These are phyloP conservation scores for Didymella pinodella DNA, from an alignment of 2,329 filamentous ascomycete species.

Conservation along the genomic window DNA sequence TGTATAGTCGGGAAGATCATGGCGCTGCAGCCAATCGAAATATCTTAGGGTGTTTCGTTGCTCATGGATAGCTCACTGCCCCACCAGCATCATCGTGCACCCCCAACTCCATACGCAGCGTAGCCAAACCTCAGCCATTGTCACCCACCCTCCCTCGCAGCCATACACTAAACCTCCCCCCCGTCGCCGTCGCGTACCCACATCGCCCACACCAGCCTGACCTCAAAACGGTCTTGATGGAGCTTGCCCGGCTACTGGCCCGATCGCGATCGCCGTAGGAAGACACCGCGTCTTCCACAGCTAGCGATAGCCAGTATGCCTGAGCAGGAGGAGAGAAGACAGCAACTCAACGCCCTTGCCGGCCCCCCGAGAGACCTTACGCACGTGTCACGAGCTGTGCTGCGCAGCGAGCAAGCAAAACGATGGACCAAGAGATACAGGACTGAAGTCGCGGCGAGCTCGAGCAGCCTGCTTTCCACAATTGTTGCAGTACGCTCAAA, in stretches of 20 bases:
- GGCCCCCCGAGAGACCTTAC: conserved; percentile 51
- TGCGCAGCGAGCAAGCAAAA: conserved; percentile 55
- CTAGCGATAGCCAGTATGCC: conserved; percentile 58
- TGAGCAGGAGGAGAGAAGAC: conserved; percentile 38
- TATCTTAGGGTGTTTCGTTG: conserved; percentile 13
- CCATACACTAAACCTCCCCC: conserved; percentile 13
- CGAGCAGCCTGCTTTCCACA: conserved; percentile 79
- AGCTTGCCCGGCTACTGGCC: conserved; percentile 61
- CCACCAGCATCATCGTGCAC: conserved; percentile 46
- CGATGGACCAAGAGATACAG: conserved; percentile 77
- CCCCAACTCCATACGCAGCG: conserved; percentile 26
- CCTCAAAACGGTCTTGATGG: conserved; percentile 58
- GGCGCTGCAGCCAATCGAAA: conserved; percentile 17
- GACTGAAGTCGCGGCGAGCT: conserved; percentile 80
- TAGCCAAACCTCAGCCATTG: conserved; percentile 40
- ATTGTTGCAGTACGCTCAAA: conserved; percentile 66
- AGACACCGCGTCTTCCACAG: conserved; percentile 63
- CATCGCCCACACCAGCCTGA: conserved; percentile 28
- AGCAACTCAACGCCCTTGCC: conserved; percentile 34
- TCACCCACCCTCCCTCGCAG: conserved; percentile 28
- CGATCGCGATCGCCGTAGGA: conserved; percentile 68
- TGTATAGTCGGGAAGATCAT: conserved; percentile 14
- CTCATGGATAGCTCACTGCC: conserved; percentile 28
- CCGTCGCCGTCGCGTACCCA: conserved; percentile 20
- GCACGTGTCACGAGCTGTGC: conserved; percentile 43